Evolutionary conservation across 2,329 filamentous ascomycete genomes (phyloP), one percentile per base, ranked within the genome.

Genomic region (Exophiala lecanii-corni): DNA sequence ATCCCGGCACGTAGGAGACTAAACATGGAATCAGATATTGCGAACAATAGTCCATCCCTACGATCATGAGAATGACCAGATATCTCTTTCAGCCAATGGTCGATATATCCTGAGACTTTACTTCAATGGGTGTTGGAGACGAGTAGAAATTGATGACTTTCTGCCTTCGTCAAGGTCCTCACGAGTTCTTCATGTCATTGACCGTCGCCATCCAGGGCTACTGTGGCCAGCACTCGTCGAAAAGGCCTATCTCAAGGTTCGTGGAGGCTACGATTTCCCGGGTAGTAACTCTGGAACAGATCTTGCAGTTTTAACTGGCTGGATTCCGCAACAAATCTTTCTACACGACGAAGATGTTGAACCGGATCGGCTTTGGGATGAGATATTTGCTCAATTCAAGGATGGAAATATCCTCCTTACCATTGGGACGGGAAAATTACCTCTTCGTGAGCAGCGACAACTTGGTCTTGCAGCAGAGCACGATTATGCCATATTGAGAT

Each of bases 211-310:
- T 51, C 84, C 86, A 3, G 73, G 69, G n/a, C 71, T 94, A 10
- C 67, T 97, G 10, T 97, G 91, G 89, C 92, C 92, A 4, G 89
- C 91, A 2, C 72, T 98, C 3, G 70, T 97, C 12, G 92, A 98
- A 62, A 98, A 98, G 61, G 92, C 92, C 0, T 98, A 98, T 56
- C 71, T 98, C 1, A 98, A 97, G 68, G 80, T 97, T 9, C 79
- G 91, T 43, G 92, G 92, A 19, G 92, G 92, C 23, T 98, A 98
- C 62, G 89, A 98, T 59, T 98, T 98, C 54, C 91, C 92, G 0
- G 92, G 92, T 5, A 97, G 92, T 59, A 97, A 97, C 62, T 97
- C 91, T 1, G 89, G 88, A 9, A 97, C 91, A 2, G 92, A 98
- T 64, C 68, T 98, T 3, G 94, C 87, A 79, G 84, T 94, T 1